phyloP scores from a whole-genome alignment of 2,329 filamentous ascomycete genomes.

The Knufia fluminis region DNA sequence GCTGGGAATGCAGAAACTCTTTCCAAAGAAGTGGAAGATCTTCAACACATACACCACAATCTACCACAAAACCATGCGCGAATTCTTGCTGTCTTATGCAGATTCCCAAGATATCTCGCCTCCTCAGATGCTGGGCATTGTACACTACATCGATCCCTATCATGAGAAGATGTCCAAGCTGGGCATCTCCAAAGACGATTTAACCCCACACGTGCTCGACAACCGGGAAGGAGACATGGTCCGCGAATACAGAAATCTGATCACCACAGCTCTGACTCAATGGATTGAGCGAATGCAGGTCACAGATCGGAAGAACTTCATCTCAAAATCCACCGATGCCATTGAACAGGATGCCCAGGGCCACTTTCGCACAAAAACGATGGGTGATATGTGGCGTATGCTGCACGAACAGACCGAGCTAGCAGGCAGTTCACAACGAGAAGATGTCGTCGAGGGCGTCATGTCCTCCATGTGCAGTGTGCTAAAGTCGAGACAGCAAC shows the following conservation, averaged over 20 bases:
- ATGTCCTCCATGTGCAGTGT: constrained; percentile 92
- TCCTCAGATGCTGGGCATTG: constrained; percentile 78
- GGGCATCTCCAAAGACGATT: constrained; percentile 65
- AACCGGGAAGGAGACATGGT: constrained; percentile 83
- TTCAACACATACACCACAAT: constrained; percentile 81
- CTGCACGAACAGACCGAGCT: constrained; percentile 83
- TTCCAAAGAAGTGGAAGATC: constrained; percentile 96
- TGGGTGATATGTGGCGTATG: constrained; percentile 97
- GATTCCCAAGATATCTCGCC: constrained; percentile 78
- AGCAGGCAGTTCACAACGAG: constrained; percentile 72
- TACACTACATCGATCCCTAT: constrained; percentile 93
- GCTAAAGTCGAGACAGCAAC: constrained; percentile 69
- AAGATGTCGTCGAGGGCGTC: constrained; percentile 88
- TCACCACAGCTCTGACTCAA: constrained; percentile 90
- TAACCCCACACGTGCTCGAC: constrained; percentile 80
- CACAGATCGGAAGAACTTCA: constrained; percentile 73
- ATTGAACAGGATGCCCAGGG: constrained; percentile 82
- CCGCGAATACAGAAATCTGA: constrained; percentile 85
- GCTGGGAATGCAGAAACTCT: constrained; percentile 79
- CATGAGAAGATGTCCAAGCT: constrained; percentile 92
- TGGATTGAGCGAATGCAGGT: constrained; percentile 92
- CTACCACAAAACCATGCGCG: constrained; percentile 92
- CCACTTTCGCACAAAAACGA: constrained; percentile 82
- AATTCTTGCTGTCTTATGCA: constrained; percentile 74
- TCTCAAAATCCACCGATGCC: constrained; percentile 66